Base-by-base conservation (phyloP, 495 filamentous ascomycete genomes). In the Pseudoneurospora amorphoporcata region DNA sequence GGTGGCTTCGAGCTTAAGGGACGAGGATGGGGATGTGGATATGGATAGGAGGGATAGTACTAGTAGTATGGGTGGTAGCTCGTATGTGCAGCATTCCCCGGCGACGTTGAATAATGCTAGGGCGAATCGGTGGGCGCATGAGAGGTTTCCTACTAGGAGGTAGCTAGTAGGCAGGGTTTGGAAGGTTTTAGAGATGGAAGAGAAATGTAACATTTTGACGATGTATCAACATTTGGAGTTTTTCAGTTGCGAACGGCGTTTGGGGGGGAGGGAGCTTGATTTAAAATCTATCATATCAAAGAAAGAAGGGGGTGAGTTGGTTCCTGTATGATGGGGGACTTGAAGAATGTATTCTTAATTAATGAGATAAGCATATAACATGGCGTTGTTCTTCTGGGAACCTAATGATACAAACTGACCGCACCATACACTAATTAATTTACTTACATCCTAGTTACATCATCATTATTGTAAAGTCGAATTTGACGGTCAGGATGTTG, bases 61-160 rank as follows among this genome's bases (percentile, higher is more conserved):
- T 37, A 40, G 39, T 12, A 40, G 69, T 6, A 76, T 70, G 19
- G 41, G 40, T 61, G 68, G 35, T 35, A 41, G 19, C 37, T 42
- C 53, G 19, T 37, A 38, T 53, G 71, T 72, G 37, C 65, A 37
- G 40, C 77, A 77, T 39, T 79, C 74, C 8, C 77, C 74, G 4
- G 76, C 76, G 58, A 81, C 76, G 32, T 65, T 80, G 58, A 79
- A 73, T 10, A 72, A 72, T 58, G 72, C 76, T 17, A 75, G 77
- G 71, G 78, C 79, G 61, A 72, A 65, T 35, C 47, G 76, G 23
- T 78, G 74, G 77, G 76, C 69, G 23, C 83, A 83, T 72, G 83
- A 84, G 75, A 80, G 83, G 73, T 84, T 83, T 75, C 83, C 83
- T 65, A 77, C 81, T 5, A 75, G 82, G 72, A 75, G 78, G 73